A percentile compares a stretch with the other conserved stretches of the same genome.
Evolutionary conservation across 2,329 filamentous ascomycete species (phyloP).

Genomic region (Apiospora phragmitis): DNA sequence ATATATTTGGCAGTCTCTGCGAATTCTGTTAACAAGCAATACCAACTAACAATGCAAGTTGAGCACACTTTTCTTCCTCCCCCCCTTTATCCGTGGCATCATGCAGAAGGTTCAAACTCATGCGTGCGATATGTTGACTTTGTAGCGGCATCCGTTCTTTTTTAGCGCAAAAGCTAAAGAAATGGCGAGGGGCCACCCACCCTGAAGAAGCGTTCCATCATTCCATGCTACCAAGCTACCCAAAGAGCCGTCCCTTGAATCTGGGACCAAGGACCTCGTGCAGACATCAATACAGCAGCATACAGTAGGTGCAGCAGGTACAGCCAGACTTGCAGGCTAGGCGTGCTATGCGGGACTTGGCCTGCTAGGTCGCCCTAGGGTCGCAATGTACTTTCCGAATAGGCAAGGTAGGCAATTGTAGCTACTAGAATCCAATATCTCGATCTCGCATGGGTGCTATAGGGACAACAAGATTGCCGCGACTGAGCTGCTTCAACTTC

Average conservation of each 20-base stretch:
- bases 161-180: conserved; percentile 5
- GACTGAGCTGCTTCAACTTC: not conserved
- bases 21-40: not conserved
- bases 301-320: not conserved
- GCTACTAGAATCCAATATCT: not conserved
- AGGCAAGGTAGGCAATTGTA: not conserved
- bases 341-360: not conserved
- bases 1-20: not conserved
- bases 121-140: not conserved
- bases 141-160: not conserved
- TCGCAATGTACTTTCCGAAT: not conserved
- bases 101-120: not conserved
- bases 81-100: not conserved
- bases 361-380: not conserved
- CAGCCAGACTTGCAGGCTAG: not conserved
- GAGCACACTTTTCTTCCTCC: not conserved
- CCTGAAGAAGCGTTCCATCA: not conserved
- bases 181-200: not conserved
- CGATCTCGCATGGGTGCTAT: not conserved
- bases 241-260: not conserved
- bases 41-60: not conserved
- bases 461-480: not conserved
- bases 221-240: not conserved
- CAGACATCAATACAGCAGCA: not conserved
- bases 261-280: not conserved